Conservation (phyloP, 2,329 filamentous ascomycete species). For the Onygenales sp. region DNA sequence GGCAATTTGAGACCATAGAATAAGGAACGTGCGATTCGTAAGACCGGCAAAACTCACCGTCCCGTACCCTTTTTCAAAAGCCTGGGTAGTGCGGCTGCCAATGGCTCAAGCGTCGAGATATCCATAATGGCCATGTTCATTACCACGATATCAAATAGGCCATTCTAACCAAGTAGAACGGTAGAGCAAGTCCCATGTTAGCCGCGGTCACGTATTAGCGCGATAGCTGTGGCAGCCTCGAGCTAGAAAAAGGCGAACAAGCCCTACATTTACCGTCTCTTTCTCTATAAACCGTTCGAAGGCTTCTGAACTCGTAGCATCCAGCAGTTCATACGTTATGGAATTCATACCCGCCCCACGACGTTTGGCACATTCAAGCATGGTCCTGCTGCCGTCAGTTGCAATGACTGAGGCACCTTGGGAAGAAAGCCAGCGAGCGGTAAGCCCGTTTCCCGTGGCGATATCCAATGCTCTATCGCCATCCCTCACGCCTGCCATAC, state of each 20-base stretch:
- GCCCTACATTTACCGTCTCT: constrained; percentile 5
- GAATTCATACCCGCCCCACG: constrained; percentile 10
- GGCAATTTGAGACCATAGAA: too few species aligned
- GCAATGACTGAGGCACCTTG: constrained; percentile 32
- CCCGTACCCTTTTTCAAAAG: constrained; percentile 32
- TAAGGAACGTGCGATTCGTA: neutral
- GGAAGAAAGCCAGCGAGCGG: constrained; percentile 35
- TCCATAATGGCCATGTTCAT: constrained; percentile 46
- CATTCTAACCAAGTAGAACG: constrained; percentile 13
- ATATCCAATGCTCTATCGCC: constrained; percentile 35
- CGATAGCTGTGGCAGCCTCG: too few species aligned
- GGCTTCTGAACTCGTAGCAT: constrained; percentile 28
- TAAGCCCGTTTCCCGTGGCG: constrained; percentile 43
- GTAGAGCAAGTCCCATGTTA: constrained; percentile 2
- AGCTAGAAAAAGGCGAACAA: neutral
- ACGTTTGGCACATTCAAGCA: constrained; percentile 31
- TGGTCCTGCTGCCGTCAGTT: constrained; percentile 35
- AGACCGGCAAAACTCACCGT: constrained; percentile 25
- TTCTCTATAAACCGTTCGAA: constrained; percentile 21
- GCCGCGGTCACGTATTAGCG: neutral
- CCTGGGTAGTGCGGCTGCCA: constrained; percentile 32
- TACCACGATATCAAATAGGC: constrained; percentile 34
- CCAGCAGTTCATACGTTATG: constrained; percentile 26
- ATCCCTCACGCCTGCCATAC: constrained; percentile 21
- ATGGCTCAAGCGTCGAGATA: constrained; percentile 32